Evolutionary conservation across 441 rosid genomes (phyloP).

Genomic region (Mallotus japonicus): DNA sequence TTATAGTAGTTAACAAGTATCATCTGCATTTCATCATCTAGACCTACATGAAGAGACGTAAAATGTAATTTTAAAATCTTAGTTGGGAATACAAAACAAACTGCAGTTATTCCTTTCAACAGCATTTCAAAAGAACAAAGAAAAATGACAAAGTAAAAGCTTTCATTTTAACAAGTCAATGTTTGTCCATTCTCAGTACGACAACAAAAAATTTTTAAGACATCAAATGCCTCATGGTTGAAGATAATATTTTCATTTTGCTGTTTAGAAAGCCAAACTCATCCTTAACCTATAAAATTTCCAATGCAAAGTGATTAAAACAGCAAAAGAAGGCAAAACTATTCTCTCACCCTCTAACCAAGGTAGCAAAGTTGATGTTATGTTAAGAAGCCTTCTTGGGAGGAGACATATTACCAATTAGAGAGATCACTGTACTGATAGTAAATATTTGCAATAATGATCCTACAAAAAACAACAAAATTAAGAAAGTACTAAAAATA

Average conservation of each 20-base stretch:
- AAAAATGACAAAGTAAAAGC: neutral
- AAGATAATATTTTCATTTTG: neutral
- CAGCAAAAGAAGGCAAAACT: neutral
- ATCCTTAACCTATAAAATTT: neutral
- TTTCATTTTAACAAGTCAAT: neutral
- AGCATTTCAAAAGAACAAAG: no score
- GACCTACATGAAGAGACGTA: no score
- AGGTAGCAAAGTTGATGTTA: conserved; percentile 9
- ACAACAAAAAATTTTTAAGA: neutral
- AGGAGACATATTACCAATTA: conserved; percentile 73
- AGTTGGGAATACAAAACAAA: no score
- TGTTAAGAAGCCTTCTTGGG: conserved; percentile 60
- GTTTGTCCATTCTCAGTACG: neutral
- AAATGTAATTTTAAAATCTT: no score
- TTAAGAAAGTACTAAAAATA: neutral
- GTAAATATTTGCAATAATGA: conserved; percentile 47
- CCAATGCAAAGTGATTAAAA: neutral
- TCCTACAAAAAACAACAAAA: conserved; percentile 37
- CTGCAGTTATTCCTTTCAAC: neutral
- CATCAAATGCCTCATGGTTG: neutral
- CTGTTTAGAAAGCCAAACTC: no score
- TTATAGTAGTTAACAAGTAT: no score
- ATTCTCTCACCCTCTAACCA: neutral
- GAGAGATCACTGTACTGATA: conserved; percentile 40
- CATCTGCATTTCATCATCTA: no score